Evolutionary conservation across 2,329 filamentous ascomycete species (phyloP).

Genomic region (Botryotinia calthae): DNA sequence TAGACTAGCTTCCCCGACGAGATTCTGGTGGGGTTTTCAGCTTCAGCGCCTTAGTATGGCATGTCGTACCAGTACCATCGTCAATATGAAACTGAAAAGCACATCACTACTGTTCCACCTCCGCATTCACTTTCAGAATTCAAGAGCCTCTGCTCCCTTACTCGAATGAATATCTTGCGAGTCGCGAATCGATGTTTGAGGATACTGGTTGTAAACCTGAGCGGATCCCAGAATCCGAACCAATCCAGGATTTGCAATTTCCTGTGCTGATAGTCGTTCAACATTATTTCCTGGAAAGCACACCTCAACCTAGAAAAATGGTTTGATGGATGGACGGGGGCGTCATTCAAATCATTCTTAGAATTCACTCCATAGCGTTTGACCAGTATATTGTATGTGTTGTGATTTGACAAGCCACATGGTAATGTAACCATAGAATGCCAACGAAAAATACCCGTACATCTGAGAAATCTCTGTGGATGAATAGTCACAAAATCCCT

Average conservation of each 20-base stretch:
- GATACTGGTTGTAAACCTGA: not conserved
- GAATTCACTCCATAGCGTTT: no score
- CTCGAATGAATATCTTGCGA: not conserved
- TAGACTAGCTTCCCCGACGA: not conserved
- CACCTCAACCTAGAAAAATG: not conserved
- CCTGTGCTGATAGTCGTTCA: not conserved
- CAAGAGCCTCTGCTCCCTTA: not conserved
- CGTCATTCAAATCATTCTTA: no score
- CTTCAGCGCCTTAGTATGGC: not conserved
- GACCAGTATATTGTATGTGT: no score
- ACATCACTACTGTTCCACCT: not conserved
- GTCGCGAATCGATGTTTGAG: not conserved
- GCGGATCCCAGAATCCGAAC: not conserved
- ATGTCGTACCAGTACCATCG: not conserved
- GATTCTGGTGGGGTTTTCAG: not conserved
- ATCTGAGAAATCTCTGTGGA: not conserved
- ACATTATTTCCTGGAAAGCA: not conserved
- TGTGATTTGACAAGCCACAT: no score
- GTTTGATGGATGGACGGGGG: no score
- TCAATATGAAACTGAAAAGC: not conserved
- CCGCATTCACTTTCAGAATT: not conserved
- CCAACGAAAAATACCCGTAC: not conserved
- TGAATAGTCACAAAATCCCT: not conserved
- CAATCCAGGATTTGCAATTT: not conserved
- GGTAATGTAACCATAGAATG: no score